These are phyloP conservation scores for Zostera marina DNA, from an alignment of 116 monocot species.

Conservation along the genomic window DNA sequence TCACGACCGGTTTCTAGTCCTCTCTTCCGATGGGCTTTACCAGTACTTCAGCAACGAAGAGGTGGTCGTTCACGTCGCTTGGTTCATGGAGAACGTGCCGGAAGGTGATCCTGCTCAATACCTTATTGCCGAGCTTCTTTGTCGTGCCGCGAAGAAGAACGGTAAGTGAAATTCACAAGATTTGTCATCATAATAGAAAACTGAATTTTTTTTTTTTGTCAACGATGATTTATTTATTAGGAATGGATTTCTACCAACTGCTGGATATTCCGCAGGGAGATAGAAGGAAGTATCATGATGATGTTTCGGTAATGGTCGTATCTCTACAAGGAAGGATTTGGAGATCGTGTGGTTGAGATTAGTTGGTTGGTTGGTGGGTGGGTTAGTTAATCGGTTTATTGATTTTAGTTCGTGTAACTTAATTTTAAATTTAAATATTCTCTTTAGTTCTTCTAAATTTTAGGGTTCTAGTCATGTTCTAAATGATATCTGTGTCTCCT, in stretches of 20 bases:
- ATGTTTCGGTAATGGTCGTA: constrained; percentile 26
- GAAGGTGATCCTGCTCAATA: constrained; percentile 97
- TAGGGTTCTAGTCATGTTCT: too few species aligned
- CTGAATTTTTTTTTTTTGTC: too few species aligned
- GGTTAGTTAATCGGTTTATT: too few species aligned
- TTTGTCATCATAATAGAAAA: too few species aligned
- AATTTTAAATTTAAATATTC: too few species aligned
- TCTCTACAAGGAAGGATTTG: constrained; percentile 30
- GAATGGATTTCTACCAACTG: constrained; percentile 25
- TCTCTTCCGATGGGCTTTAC: constrained; percentile 93
- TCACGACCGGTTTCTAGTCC: constrained; percentile 59
- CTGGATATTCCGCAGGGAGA: constrained; percentile 28
- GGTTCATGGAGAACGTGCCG: constrained; percentile 92
- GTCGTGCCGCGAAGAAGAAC: constrained; percentile 87
- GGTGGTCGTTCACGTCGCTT: constrained; percentile 83
- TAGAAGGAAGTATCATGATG: constrained; percentile 26
- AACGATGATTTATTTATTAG: not conserved
- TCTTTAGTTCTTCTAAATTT: too few species aligned
- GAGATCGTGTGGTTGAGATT: constrained; percentile 19
- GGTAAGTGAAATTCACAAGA: too few species aligned
- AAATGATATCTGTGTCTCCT: too few species aligned
- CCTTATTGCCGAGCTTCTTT: constrained; percentile 79
- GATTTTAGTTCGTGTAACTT: too few species aligned
- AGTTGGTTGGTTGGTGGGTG: too few species aligned
- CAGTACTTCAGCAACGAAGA: constrained; percentile 98